Base-by-base conservation (phyloP, 331 rosid species). In the Arachis monticola region DNA sequence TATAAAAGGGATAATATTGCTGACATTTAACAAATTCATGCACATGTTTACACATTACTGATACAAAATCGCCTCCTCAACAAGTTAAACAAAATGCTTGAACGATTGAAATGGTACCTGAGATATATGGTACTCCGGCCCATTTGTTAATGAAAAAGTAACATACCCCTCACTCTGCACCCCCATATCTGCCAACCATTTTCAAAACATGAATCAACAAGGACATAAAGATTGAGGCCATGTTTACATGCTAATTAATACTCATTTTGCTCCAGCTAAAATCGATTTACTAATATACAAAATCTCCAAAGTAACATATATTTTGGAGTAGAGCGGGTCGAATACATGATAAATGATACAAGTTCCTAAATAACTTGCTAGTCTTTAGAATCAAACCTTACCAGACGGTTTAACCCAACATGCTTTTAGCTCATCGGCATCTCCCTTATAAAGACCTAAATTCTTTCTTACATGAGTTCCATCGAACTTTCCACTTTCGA, bases 51-150 rank as follows among this genome's bases (percentile, higher is more conserved):
- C 57, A 47, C 31, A 57, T 32, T 12, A 61, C 59, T 14, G 35
- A 64, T 51, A 51, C 47, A 64, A 27, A 69, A 8, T 65, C 50
- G 76, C 38, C 42, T 77, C 13, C 72, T 30, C 56, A 83, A 48
- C 58, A 59, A 63, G 67, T 41, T 41, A 46, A 76, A 60, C 45
- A 32, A 65, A 82, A 44, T 14, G 8, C 53, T 40, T 30, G 56
- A 82, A 44, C 12, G 8, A 48, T 40, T 30, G 56, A 45, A 44
- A 52, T 17, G 32, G 40, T 71, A 95, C 99, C 99, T 95, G 99
- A 10, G 97, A 92, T 76, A 95, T 86, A 79, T 95, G 97, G 77
- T 88, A 95, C 80, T 90, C 99, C 0, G 97, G 97, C 45, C 97
- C 99, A 74, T 85, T 93, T 46, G 97, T 95, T 73, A 95, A 82